These are phyloP conservation scores for Yarrowia porcina DNA, from an alignment of 805 yeast species.

Conservation along the genomic window DNA sequence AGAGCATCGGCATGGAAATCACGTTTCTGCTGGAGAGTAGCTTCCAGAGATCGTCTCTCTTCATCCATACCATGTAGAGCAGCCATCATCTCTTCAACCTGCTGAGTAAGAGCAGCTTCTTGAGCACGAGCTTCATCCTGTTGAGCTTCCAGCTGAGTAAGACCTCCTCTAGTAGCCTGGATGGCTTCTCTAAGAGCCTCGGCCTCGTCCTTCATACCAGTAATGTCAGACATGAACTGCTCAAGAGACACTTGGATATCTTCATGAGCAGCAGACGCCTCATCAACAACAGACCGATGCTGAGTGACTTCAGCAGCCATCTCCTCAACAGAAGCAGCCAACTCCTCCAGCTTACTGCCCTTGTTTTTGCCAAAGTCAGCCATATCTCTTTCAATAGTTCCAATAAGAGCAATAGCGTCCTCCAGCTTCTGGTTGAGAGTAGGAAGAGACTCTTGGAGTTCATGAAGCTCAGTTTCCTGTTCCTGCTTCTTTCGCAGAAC, in stretches of 20 bases:
- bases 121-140: slow-evolving; percentile 36
- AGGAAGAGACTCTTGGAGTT: slow-evolving; percentile 42
- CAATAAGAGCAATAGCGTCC: slow-evolving; percentile 46
- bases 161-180: slow-evolving; percentile 37
- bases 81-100: slow-evolving; percentile 52
- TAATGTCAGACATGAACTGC: slow-evolving; percentile 58
- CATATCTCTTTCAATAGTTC: slow-evolving; percentile 66
- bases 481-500: slow-evolving; percentile 35
- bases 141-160: slow-evolving; percentile 36
- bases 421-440: slow-evolving; percentile 39
- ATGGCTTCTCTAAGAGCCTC: slow-evolving; percentile 40
- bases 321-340: slow-evolving; percentile 40
- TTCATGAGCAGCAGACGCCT: slow-evolving; percentile 55
- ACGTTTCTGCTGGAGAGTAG: slow-evolving; percentile 31
- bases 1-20: slow-evolving; percentile 29
- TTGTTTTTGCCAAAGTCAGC: slow-evolving; percentile 76
- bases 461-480: slow-evolving; percentile 47
- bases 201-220: slow-evolving; percentile 45
- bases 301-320: slow-evolving; percentile 41
- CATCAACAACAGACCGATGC: slow-evolving; percentile 44
- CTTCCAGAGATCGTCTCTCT: slow-evolving; percentile 57
- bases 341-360: slow-evolving; percentile 68
- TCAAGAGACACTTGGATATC: slow-evolving; percentile 66
- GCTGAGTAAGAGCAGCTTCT: slow-evolving; percentile 35
- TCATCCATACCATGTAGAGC: slow-evolving; percentile 67